These are phyloP conservation scores for Durio zibethinus DNA, from an alignment of 345 rosid species.

Conservation along the genomic window DNA sequence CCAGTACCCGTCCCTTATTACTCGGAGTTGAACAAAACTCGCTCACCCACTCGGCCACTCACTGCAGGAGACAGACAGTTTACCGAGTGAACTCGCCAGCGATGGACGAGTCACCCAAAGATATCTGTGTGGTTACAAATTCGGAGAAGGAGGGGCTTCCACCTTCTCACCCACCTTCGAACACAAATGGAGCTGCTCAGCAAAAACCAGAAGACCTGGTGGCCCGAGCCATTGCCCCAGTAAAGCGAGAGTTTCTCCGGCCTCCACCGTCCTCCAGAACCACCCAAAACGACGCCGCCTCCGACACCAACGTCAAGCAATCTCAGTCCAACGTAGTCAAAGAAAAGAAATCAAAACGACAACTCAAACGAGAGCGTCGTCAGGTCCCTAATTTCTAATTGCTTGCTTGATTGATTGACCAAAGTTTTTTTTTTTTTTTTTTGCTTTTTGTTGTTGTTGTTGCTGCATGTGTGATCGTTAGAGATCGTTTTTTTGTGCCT, in stretches of 20 bases:
- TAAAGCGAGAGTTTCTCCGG: constrained; percentile 65
- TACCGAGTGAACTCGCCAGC: background rate
- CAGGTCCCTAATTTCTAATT: constrained; percentile 42
- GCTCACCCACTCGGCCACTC: background rate
- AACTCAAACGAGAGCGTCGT: constrained; percentile 78
- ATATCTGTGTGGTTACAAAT: background rate
- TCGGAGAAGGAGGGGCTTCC: background rate
- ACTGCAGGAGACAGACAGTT: background rate
- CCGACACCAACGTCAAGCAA: background rate
- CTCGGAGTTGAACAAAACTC: background rate
- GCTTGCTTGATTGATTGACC: no score
- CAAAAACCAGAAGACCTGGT: constrained; percentile 65
- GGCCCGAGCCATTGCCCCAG: constrained; percentile 73
- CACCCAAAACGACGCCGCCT: background rate
- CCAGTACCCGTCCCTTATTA: background rate
- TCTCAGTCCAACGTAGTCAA: constrained; percentile 36
- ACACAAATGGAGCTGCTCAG: constrained; percentile 25
- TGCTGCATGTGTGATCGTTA: background rate
- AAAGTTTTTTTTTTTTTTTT: background rate
- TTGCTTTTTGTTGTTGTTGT: no score
- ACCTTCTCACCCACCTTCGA: constrained; percentile 16
- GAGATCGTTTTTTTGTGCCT: background rate
- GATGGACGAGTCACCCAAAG: constrained; percentile 26
- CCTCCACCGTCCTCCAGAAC: constrained; percentile 45
- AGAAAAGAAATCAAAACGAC: constrained; percentile 92